Evolutionary conservation across 768 basidiomycete genomes (phyloP).

Genomic region (Chlorophyllum brunneum): DNA sequence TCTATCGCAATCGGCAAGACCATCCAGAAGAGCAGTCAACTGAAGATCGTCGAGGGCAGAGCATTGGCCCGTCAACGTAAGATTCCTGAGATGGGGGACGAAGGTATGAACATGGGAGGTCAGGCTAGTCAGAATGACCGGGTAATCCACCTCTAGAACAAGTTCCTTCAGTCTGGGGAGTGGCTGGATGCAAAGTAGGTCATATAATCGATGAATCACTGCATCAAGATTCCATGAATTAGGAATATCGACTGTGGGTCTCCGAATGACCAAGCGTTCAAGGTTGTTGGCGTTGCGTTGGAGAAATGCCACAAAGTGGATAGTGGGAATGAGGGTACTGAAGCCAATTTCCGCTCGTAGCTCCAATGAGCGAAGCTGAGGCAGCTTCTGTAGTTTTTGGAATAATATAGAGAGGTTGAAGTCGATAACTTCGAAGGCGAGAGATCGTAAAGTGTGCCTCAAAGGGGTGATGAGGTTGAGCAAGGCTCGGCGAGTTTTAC

Average conservation of each 20-base stretch:
- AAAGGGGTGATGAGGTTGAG: slow-evolving; percentile 2
- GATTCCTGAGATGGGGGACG: slow-evolving; percentile 6
- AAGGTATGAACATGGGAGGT: slow-evolving; percentile 6
- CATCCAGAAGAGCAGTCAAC: background rate
- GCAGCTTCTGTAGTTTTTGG: slow-evolving; percentile 6
- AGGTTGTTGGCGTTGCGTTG: slow-evolving; percentile 9
- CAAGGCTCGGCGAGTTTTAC: slow-evolving; percentile 1
- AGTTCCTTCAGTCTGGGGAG: slow-evolving; percentile 6
- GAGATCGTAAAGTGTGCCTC: background rate
- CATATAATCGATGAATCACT: background rate
- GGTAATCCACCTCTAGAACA: background rate
- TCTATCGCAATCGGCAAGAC: slow-evolving; percentile 1
- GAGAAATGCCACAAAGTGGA: slow-evolving; percentile 12
- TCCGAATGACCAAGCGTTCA: slow-evolving; percentile 12
- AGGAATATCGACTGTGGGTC: slow-evolving; percentile 6
- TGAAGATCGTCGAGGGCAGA: slow-evolving; percentile 2
- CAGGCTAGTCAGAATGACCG: background rate
- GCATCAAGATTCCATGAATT: slow-evolving; percentile 3
- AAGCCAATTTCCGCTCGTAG: slow-evolving; percentile 3
- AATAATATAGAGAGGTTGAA: slow-evolving; percentile 8
- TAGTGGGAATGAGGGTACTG: slow-evolving; percentile 10
- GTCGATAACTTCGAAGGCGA: slow-evolving; percentile 9
- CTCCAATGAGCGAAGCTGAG: background rate
- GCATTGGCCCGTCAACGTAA: background rate
- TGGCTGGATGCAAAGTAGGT: slow-evolving; percentile 1